Evolutionary conservation across 306 rosid species (phyloP), one percentile per base, ranked within the genome.

Genomic region (Vachellia collinsii): DNA sequence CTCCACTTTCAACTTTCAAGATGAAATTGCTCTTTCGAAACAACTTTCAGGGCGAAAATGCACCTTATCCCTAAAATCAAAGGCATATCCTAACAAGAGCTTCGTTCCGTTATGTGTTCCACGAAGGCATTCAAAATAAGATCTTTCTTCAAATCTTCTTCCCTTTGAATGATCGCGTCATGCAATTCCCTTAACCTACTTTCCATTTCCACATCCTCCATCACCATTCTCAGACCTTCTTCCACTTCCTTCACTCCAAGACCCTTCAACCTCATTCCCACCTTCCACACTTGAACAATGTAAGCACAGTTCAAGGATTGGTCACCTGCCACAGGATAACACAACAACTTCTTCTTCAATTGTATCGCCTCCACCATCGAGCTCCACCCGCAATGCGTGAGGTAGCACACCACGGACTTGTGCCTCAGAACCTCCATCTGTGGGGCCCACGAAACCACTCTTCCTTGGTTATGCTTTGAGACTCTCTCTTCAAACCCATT

Each of bases 311-410:
- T 95, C 75, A 95, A 51, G 74, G 89, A 95, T 80, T 95, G 99
- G 56, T 95, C 99, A 0, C 98, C 99, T 8, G 97, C 97, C 39
- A 93, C 83, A 0, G 97, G 99, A 68, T 84, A 93, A 48, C 99
- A 95, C 42, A 95, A 5, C 76, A 91, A 56, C 37, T 89, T 88
- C 80, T 91, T 91, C 14, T 47, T 83, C 74, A 79, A 91, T 41
- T 85, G 93, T 37, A 93, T 76, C 1, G 98, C 99, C 81, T 95
- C 98, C 88, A 91, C 70, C 37, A 92, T 93, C 23, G 99, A 95
- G 76, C 91, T 95, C 99, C 99, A 95, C 0, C 99, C 98, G 19
- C 99, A 95, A n/a, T 95, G 99, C 1, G 99, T 89, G 25, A 95
- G 81, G 47, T 90, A 95, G 50, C 94, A 90, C 3, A 89, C 97